Percentiles rank a stretch among this genome's conserved stretches.
These are phyloP conservation scores for Huntiella bhutanensis DNA, from an alignment of 2,329 filamentous ascomycete genomes.

Conservation along the genomic window DNA sequence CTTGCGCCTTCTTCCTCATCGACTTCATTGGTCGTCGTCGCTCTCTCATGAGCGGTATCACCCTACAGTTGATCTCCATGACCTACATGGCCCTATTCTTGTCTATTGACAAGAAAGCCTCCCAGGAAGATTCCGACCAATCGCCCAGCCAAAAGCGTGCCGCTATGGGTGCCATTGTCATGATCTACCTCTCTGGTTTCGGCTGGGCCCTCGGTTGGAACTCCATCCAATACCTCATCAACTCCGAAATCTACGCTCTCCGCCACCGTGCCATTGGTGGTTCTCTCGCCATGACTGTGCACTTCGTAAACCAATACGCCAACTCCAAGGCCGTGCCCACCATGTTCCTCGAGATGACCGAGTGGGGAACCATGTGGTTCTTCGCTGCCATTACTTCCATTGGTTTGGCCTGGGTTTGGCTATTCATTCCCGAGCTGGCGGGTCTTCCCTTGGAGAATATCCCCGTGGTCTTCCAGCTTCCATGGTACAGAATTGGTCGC, in stretches of 20 bases:
- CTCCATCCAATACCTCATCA: constrained; percentile 60
- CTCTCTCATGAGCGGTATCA: constrained; percentile 40
- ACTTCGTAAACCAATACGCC: constrained; percentile 64
- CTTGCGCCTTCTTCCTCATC: constrained; percentile 61
- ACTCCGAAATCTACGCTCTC: constrained; percentile 59
- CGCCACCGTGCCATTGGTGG: constrained; percentile 53
- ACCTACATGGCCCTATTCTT: constrained; percentile 43
- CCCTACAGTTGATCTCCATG: constrained; percentile 40
- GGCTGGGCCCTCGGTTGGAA: constrained; percentile 60
- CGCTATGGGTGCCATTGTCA: constrained; percentile 48
- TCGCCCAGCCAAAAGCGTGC: constrained; percentile 27
- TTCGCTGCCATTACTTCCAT: constrained; percentile 50
- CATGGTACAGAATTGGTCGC: constrained; percentile 56
- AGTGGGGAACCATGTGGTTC: constrained; percentile 58
- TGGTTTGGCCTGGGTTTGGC: constrained; percentile 51
- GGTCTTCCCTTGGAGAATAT: constrained; percentile 49
- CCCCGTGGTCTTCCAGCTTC: constrained; percentile 51
- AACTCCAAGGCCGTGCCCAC: constrained; percentile 56
- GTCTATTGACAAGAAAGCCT: constrained; percentile 24
- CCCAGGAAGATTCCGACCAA: constrained; percentile 24
- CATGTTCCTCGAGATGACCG: constrained; percentile 47
- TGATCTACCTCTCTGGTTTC: constrained; percentile 52
- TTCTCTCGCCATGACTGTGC: constrained; percentile 56
- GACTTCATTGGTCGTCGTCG: constrained; percentile 62
- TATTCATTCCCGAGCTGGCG: constrained; percentile 54